Base-by-base conservation (phyloP, 148 eudicot genomes). In the Rhododendron ovatum region DNA sequence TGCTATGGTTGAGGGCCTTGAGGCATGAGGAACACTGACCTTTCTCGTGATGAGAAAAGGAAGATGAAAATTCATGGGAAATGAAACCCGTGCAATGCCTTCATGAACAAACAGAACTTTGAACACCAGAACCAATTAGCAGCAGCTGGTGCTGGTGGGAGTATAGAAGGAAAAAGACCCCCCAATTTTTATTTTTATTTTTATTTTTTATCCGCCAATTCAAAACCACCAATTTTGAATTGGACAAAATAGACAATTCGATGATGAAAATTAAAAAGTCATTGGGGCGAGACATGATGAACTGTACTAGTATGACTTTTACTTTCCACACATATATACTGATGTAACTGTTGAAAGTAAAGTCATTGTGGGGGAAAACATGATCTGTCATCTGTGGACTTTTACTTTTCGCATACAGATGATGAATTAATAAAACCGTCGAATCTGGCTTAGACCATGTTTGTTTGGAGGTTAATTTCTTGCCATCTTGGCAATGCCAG, bases 301-400 rank as follows among this genome's bases (percentile, higher is more conserved):
- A 26, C 57, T 84, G 81, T 84, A 50, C 50, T 84, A 30, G 30
- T 30, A 11, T 84, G 67, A 20, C 65, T 74, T 50, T 75, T 53
- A 51, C 85, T 47, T 78, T 13, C 18, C 50, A 41, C 37, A 71
- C 41, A 18, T 4, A 35, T 4, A 35, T 73, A 33, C 47, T 28
- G 78, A 83, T 83, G 61, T 33, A 51, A 37, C 45, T 74, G 81
- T 51, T 51, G 69, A 83, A 84, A 74, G n/a, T 75, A 15, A 74
- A 74, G 74, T 67, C 15, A 0, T 67, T 67, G 74, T 22, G 9
- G 28, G 26, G 30, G 12, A n/a, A 30, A 28, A 28, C 75, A 69
- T 28, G 75, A 69, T 11, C 75, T 69, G 37, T 30, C 33, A 67
- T 63, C 14, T 30, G 76, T 71, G 30, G 30, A 69, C 75, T 69